A percentile compares a stretch with the other conserved stretches of the same genome.
Conservation (phyloP, 2,329 filamentous ascomycete species). For the Corniculantispora saksenae region DNA sequence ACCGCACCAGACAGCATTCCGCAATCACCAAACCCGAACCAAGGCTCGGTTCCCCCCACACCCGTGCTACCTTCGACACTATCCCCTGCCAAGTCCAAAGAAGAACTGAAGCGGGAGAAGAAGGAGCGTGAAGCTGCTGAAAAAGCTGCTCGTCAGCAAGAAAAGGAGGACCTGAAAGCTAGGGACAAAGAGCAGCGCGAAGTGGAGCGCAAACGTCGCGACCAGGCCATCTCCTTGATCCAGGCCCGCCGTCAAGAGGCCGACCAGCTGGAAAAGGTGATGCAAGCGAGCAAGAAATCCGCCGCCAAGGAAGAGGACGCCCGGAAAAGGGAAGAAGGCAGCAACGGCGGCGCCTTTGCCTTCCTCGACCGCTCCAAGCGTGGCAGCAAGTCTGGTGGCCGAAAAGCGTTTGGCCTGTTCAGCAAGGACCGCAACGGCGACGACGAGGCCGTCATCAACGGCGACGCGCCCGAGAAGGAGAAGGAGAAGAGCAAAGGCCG, state of each 20-base stretch:
- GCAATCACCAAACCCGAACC: conserved; percentile 22
- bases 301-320: conserved; percentile 54
- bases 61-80: conserved; percentile 17
- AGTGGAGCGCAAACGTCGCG: conserved; percentile 41
- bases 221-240: conserved; percentile 58
- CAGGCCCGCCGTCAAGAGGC: conserved; percentile 57
- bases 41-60: conserved; percentile 22
- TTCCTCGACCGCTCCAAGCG: conserved; percentile 68
- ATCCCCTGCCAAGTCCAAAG: conserved; percentile 47
- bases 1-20: conserved; percentile 55
- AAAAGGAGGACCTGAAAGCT: conserved; percentile 48
- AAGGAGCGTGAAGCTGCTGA: conserved; percentile 62
- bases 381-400: conserved; percentile 76
- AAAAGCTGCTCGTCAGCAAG: conserved; percentile 59
- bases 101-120: conserved; percentile 66
- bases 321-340: conserved; percentile 41
- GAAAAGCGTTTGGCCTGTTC: conserved; percentile 71
- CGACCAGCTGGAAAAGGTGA: conserved; percentile 60
- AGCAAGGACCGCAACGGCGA: conserved; percentile 48
- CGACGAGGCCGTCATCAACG: conserved; percentile 26
- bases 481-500: conserved; percentile 62
- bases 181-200: conserved; percentile 41
- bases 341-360: conserved; percentile 40
- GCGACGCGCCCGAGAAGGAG: conserved; percentile 42
- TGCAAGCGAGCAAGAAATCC: conserved; percentile 66